phyloP scores from a whole-genome alignment of 306 rosid species.

The Prunus davidiana region DNA sequence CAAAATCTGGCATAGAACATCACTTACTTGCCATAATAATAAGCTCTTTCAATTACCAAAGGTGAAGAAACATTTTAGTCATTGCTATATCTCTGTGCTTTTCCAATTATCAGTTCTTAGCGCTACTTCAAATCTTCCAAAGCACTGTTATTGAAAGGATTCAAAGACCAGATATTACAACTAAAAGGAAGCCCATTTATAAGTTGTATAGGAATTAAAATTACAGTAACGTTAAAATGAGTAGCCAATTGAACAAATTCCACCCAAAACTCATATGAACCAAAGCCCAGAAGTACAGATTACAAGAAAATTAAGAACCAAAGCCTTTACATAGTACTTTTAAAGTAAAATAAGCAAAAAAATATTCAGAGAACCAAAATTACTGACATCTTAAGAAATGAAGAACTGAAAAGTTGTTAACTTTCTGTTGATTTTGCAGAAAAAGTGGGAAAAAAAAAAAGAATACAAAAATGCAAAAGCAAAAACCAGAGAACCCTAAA shows the following conservation, averaged over 20 bases:
- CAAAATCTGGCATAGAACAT: not conserved
- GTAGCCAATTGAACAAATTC: not conserved
- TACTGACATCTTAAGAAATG: too few relatives aligned
- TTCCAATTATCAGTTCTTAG: not conserved
- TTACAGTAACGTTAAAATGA: not conserved
- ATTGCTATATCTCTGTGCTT: not conserved
- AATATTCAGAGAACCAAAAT: too few relatives aligned
- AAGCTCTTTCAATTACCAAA: not conserved
- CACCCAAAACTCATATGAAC: not conserved
- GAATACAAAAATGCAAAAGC: too few relatives aligned
- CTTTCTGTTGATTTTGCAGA: too few relatives aligned
- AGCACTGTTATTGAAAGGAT: not conserved
- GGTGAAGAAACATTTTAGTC: not conserved
- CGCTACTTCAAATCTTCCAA: not conserved
- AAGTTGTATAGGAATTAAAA: not conserved
- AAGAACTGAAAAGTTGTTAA: too few relatives aligned
- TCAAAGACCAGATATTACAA: not conserved
- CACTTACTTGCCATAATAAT: too few relatives aligned
- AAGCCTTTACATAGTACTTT: not conserved
- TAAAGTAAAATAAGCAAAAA: too few relatives aligned
- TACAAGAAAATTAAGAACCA: not conserved
- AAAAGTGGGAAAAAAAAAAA: too few relatives aligned
- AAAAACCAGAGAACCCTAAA: too few relatives aligned
- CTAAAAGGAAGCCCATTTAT: not conserved
- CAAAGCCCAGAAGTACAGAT: not conserved